These are phyloP conservation scores for Fraxinus floribunda DNA, from an alignment of 305 asterid genomes.

Conservation along the genomic window DNA sequence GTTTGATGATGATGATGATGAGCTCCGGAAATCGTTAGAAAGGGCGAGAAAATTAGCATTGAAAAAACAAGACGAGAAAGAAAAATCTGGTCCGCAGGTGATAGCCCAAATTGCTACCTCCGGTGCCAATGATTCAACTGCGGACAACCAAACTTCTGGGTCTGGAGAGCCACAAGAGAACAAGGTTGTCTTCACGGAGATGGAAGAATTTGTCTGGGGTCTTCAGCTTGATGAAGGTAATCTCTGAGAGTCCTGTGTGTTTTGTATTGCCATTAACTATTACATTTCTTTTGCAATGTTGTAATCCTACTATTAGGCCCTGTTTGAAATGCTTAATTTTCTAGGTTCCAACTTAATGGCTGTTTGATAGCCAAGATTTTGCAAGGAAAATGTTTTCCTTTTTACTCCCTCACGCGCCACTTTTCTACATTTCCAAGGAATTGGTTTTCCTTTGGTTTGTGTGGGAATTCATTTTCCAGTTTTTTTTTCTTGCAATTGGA, in stretches of 20 bases:
- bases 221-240: slow-evolving; percentile 89
- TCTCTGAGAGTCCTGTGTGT: not conserved
- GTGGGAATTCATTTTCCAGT: too few species aligned
- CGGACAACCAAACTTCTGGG: slow-evolving; percentile 39
- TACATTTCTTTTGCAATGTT: not conserved
- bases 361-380: too few species aligned
- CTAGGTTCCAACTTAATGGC: too few species aligned
- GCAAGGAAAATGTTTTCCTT: too few species aligned
- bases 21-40: slow-evolving; percentile 78
- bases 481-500: too few species aligned
- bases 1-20: slow-evolving; percentile 87
- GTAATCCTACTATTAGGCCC: not conserved
- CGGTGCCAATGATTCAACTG: slow-evolving; percentile 34
- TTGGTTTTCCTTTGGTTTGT: too few species aligned
- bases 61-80: slow-evolving; percentile 55
- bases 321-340: too few species aligned
- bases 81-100: slow-evolving; percentile 45
- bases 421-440: too few species aligned
- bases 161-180: slow-evolving; percentile 64
- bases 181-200: slow-evolving; percentile 88
- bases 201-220: slow-evolving; percentile 98
- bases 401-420: too few species aligned
- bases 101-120: slow-evolving; percentile 54
- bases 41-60: slow-evolving; percentile 83
- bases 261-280: not conserved